A percentile compares a stretch with the other conserved stretches of the same genome.
These are phyloP conservation scores for Russula dissimulans DNA, from an alignment of 768 basidiomycete genomes.

Conservation along the genomic window DNA sequence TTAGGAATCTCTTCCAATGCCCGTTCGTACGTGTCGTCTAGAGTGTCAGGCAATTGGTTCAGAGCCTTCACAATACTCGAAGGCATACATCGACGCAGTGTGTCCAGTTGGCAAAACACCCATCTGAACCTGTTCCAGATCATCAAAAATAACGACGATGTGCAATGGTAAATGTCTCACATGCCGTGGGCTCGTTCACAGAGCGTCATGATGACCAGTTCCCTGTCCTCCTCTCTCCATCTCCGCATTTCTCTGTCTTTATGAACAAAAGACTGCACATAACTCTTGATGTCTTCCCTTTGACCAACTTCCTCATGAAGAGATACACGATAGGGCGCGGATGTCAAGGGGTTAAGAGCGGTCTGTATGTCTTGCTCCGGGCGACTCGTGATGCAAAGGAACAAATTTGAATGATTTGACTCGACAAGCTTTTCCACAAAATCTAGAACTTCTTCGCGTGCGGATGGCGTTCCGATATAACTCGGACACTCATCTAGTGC, in stretches of 20 bases:
- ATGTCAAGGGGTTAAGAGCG: neutral
- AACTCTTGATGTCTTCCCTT: neutral
- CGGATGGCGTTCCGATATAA: neutral
- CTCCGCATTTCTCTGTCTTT: neutral
- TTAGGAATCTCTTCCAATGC: too few relatives aligned
- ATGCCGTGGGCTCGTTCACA: neutral
- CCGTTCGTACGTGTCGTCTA: too few relatives aligned
- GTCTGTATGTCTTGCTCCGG: neutral
- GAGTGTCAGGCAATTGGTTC: too few relatives aligned
- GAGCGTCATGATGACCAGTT: neutral
- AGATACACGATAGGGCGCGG: neutral
- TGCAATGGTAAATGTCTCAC: neutral
- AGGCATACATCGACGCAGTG: too few relatives aligned
- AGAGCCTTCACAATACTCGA: too few relatives aligned
- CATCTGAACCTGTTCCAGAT: neutral
- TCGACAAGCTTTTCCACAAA: neutral
- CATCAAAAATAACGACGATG: too few relatives aligned
- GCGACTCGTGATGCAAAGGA: neutral
- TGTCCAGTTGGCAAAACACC: too few relatives aligned
- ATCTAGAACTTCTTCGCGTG: neutral
- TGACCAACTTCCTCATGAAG: neutral
- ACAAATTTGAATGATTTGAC: neutral
- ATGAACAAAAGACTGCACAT: neutral
- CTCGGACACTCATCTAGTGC: neutral
- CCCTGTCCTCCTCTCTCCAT: neutral